A percentile compares a stretch with the other conserved stretches of the same genome.
phyloP scores from a whole-genome alignment of 306 rosid genomes.

The Glycine soja region DNA sequence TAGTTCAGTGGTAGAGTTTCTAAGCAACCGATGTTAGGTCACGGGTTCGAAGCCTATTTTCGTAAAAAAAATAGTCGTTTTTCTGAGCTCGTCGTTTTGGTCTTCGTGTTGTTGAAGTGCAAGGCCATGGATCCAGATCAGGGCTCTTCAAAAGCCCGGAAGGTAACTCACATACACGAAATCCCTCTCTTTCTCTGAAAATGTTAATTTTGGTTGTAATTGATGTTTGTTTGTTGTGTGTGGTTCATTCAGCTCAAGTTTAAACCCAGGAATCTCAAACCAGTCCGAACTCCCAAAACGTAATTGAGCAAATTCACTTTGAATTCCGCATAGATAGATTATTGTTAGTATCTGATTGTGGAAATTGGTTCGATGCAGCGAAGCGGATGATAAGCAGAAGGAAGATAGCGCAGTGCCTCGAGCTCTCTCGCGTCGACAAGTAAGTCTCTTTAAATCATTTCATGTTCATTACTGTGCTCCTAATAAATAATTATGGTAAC shows the following conservation, averaged over 20 bases:
- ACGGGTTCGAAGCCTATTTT: not conserved
- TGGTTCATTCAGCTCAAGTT: conserved; percentile 53
- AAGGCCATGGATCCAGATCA: conserved; percentile 52
- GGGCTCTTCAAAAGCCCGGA: conserved; percentile 48
- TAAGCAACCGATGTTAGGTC: rapidly evolving
- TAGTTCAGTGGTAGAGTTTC: not conserved
- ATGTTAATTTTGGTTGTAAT: not conserved
- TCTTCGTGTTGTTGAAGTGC: conserved; percentile 43
- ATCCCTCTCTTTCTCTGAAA: not conserved
- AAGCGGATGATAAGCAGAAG: conserved; percentile 49
- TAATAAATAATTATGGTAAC: not conserved
- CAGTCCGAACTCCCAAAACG: conserved; percentile 39
- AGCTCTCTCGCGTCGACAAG: conserved; percentile 57
- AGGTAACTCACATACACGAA: conserved; percentile 45
- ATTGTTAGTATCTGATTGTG: not conserved
- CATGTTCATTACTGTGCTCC: not conserved
- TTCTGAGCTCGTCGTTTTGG: conserved; percentile 8
- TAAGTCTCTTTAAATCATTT: conserved; percentile 36
- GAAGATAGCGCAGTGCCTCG: conserved; percentile 47
- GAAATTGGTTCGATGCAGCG: conserved; percentile 55
- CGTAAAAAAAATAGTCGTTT: no score
- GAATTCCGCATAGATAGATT: not conserved
- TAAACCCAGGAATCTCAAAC: conserved; percentile 55
- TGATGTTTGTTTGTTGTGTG: not conserved
- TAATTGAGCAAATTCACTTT: conserved; percentile 43